Evolutionary conservation across 2,329 filamentous ascomycete species (phyloP).

Genomic region (Pseudogymnoascus verrucosus): DNA sequence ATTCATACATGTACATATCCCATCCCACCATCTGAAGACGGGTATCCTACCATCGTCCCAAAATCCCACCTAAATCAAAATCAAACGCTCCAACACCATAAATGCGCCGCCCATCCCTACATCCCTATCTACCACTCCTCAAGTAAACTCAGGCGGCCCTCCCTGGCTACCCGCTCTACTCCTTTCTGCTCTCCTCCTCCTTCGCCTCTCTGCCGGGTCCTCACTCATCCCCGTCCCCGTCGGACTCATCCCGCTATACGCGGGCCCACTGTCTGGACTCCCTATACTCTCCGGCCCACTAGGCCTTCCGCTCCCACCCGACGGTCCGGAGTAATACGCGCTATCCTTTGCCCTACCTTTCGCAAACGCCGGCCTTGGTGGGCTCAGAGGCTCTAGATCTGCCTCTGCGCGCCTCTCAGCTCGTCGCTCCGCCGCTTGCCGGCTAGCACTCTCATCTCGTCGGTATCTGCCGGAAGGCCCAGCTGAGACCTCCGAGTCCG

Average conservation of each 20-base stretch:
- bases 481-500: conserved; percentile 46
- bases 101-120: not conserved
- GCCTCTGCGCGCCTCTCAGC: conserved; percentile 31
- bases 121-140: not conserved
- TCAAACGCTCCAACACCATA: conserved; percentile 3
- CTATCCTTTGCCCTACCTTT: conserved; percentile 49
- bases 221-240: conserved; percentile 24
- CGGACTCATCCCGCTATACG: conserved; percentile 28
- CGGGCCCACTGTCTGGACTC: conserved; percentile 25
- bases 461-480: conserved; percentile 42
- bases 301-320: conserved; percentile 24
- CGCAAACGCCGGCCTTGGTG: conserved; percentile 50
- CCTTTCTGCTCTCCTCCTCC: conserved; percentile 49
- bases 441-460: conserved; percentile 40
- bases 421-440: conserved; percentile 39
- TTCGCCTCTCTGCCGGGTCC: conserved; percentile 43
- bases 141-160: not conserved
- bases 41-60: not conserved
- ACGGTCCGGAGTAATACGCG: conserved; percentile 42
- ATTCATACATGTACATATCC: conserved; percentile 5
- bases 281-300: conserved; percentile 17
- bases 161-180: conserved; percentile 10
- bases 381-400: conserved; percentile 33
- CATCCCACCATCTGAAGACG: not conserved
- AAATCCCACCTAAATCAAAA: not conserved